Percentiles rank a stretch among this genome's conserved stretches.
Evolutionary conservation across 495 filamentous ascomycete genomes (phyloP).

Genomic region (Tuber umbilicatum): DNA sequence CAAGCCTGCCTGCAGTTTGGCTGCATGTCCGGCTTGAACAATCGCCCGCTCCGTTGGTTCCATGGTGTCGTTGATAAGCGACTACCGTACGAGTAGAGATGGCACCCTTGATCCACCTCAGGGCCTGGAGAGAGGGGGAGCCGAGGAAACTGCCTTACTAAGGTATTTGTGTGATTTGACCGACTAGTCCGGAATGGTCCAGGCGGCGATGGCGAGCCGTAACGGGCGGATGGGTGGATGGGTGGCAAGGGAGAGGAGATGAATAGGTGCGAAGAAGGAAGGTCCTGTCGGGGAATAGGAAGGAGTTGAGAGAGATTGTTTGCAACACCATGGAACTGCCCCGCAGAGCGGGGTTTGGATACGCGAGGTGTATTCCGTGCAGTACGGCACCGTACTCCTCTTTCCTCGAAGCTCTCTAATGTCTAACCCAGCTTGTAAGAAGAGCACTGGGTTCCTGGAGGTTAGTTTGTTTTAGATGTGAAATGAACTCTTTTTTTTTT

Average conservation of each 20-base stretch:
- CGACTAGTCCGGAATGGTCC: background rate
- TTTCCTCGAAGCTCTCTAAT: background rate
- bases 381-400: background rate
- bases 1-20: constrained; percentile 25
- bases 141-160: background rate
- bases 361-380: constrained; percentile 27
- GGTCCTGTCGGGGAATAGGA: background rate
- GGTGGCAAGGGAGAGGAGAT: background rate
- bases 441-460: background rate
- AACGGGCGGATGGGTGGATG: background rate
- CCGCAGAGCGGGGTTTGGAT: constrained; percentile 25
- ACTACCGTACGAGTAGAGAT: too few species aligned
- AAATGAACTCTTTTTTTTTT: background rate
- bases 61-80: constrained; percentile 2
- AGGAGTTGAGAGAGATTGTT: background rate
- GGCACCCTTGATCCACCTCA: background rate
- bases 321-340: constrained; percentile 29
- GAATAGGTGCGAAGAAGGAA: background rate
- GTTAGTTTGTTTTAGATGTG: background rate
- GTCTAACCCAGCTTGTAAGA: background rate
- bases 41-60: constrained; percentile 4
- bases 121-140: background rate
- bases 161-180: background rate
- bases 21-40: constrained; percentile 28
- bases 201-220: background rate